These are phyloP conservation scores for Exophiala xenobiotica DNA, from an alignment of 2,329 filamentous ascomycete species.

Conservation along the genomic window DNA sequence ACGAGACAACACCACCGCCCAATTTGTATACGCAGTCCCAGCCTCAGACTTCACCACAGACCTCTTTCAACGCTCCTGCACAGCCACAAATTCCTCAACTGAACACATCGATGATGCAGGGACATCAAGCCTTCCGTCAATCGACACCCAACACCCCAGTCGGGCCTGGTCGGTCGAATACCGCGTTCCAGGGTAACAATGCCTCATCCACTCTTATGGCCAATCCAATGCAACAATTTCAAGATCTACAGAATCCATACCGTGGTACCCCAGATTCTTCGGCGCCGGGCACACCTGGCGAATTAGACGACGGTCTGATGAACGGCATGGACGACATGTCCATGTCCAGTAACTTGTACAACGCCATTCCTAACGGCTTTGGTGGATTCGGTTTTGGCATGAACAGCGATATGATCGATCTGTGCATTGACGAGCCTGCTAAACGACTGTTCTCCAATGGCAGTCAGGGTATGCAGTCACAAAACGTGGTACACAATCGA, in stretches of 20 bases:
- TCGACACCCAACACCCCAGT: constrained; percentile 86
- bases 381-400: constrained; percentile 45
- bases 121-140: constrained; percentile 75
- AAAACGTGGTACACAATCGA: constrained; percentile 70
- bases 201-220: constrained; percentile 90
- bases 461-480: constrained; percentile 59
- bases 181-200: constrained; percentile 77
- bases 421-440: constrained; percentile 85
- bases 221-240: constrained; percentile 64
- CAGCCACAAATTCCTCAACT: constrained; percentile 63
- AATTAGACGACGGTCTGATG: constrained; percentile 72
- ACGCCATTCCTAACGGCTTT: constrained; percentile 37
- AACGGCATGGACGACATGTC: constrained; percentile 63
- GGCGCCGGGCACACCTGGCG: constrained; percentile 66
- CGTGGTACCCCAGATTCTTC: constrained; percentile 63
- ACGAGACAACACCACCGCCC: constrained; percentile 36
- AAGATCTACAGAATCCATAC: constrained; percentile 51
- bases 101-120: constrained; percentile 74
- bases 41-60: constrained; percentile 68
- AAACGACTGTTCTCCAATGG: constrained; percentile 89
- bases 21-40: constrained; percentile 54
- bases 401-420: constrained; percentile 56
- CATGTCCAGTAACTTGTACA: constrained; percentile 50
- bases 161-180: constrained; percentile 58
- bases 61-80: constrained; percentile 57